phyloP scores from a whole-genome alignment of 1,284 basidiomycete species.

The Irpex sp. region DNA sequence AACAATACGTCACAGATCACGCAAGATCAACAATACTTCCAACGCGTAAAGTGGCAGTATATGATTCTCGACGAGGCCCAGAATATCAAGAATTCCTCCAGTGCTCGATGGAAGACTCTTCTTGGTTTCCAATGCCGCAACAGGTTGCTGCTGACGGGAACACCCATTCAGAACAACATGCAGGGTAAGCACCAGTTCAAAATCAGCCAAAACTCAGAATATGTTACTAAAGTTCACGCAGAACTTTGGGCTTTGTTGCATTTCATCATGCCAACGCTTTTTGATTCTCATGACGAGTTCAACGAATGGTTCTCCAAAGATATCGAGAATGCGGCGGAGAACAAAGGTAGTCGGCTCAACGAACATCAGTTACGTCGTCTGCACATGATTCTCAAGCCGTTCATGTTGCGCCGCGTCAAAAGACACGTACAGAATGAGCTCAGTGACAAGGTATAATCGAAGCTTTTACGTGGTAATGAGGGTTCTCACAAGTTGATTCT shows the following conservation, averaged over 20 bases:
- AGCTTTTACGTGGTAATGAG: background rate
- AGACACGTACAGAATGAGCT: constrained; percentile 99
- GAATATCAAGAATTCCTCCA: constrained; percentile 99
- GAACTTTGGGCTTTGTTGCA: constrained; percentile 99
- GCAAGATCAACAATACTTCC: constrained; percentile 98
- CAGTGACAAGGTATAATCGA: constrained; percentile 84
- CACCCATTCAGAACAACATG: constrained; percentile 99
- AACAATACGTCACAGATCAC: constrained; percentile 58
- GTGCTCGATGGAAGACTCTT: constrained; percentile 96
- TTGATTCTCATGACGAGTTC: constrained; percentile 99
- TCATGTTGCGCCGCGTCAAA: constrained; percentile 98
- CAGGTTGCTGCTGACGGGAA: constrained; percentile 92
- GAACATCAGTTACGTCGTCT: constrained; percentile 94
- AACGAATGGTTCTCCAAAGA: constrained; percentile 99
- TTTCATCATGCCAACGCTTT: constrained; percentile 99
- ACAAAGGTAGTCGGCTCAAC: constrained; percentile 88
- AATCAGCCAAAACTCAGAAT: constrained; percentile 2
- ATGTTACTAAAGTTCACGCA: constrained; percentile 30
- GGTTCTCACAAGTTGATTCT: constrained; percentile 3
- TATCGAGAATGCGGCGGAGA: constrained; percentile 93
- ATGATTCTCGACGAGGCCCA: constrained; percentile 99
- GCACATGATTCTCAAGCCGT: constrained; percentile 99
- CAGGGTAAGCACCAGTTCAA: constrained; percentile 62
- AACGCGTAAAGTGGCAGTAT: constrained; percentile 98
- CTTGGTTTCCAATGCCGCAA: constrained; percentile 97